Percentiles rank a stretch among this genome's conserved stretches.
Evolutionary conservation across 371 early-diverging fungal species (phyloP).

Genomic region (Mortierella sp.): DNA sequence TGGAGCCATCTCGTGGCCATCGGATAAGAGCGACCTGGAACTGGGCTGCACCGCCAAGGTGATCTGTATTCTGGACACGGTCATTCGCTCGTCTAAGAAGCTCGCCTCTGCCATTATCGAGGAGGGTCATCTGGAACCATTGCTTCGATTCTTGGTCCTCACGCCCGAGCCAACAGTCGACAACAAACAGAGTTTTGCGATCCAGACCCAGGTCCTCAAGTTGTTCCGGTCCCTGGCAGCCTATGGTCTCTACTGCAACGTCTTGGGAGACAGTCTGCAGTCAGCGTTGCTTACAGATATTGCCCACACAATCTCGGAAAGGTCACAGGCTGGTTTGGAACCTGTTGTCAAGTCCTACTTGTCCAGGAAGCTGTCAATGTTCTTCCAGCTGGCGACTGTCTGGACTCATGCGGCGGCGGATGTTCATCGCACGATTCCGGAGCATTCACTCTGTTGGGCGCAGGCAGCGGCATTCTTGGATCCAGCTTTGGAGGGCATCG

Average conservation of each 20-base stretch:
- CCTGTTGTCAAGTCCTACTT: conserved; percentile 58
- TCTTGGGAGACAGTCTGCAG: conserved; percentile 51
- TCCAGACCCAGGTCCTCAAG: conserved; percentile 64
- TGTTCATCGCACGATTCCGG: conserved; percentile 67
- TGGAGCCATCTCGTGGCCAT: conserved; percentile 64
- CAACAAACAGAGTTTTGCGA: conserved; percentile 45
- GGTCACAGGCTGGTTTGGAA: conserved; percentile 14
- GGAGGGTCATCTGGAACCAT: conserved; percentile 56
- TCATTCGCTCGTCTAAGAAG: conserved; percentile 63
- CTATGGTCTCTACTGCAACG: conserved; percentile 66
- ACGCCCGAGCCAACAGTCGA: conserved; percentile 58
- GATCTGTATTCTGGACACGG: conserved; percentile 58
- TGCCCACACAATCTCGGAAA: conserved; percentile 16
- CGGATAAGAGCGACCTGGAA: conserved; percentile 43
- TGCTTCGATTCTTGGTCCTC: conserved; percentile 60
- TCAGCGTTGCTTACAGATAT: conserved; percentile 37
- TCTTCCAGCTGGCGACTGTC: conserved; percentile 60
- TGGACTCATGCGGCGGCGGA: conserved; percentile 66
- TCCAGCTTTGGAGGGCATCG: conserved; percentile 34
- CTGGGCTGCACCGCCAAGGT: conserved; percentile 59
- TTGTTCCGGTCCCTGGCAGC: conserved; percentile 61
- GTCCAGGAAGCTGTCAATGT: conserved; percentile 60
- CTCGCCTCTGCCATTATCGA: conserved; percentile 60
- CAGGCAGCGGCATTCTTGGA: conserved; percentile 64
- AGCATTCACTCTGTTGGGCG: conserved; percentile 71